Percentiles rank a stretch among this genome's conserved stretches.
Conservation (phyloP, 352 stramenopile genomes). For the Globisporangium paddicum region DNA sequence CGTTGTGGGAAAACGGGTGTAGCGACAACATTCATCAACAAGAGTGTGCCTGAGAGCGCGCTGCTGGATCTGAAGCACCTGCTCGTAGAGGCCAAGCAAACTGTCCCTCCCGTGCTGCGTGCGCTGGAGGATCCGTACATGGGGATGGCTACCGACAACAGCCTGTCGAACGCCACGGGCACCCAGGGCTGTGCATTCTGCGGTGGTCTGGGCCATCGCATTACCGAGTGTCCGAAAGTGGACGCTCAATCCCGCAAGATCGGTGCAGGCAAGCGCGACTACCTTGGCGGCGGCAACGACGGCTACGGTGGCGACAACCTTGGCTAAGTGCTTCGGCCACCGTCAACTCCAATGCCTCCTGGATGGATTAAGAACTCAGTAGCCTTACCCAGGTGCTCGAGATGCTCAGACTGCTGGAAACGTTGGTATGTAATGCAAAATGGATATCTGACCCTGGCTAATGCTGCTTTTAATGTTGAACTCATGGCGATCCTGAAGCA, state of each 20-base stretch:
- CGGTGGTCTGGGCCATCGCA: constrained; percentile 96
- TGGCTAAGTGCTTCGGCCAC: constrained; percentile 26
- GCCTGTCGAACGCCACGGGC: constrained; percentile 65
- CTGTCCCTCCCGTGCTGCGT: constrained; percentile 95
- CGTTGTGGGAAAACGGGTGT: constrained; percentile 97
- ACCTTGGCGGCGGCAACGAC: constrained; percentile 87
- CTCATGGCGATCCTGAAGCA: not conserved
- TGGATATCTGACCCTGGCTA: not conserved
- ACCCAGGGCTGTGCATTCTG: constrained; percentile 98
- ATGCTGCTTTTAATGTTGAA: not conserved
- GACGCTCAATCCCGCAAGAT: constrained; percentile 97
- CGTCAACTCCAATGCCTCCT: not conserved
- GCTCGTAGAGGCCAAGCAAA: constrained; percentile 97
- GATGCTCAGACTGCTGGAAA: not conserved
- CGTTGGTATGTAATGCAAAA: constrained; percentile 9
- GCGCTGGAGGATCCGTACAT: constrained; percentile 97
- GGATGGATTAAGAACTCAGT: not conserved
- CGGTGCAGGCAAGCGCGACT: constrained; percentile 91
- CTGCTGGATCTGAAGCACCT: constrained; percentile 98
- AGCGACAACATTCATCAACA: constrained; percentile 99
- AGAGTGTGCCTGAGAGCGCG: constrained; percentile 92
- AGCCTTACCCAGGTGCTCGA: not conserved
- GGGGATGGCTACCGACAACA: constrained; percentile 58
- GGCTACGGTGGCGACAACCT: constrained; percentile 94
- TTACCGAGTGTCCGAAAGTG: constrained; percentile 99